Evolutionary conservation across 345 rosid species (phyloP), one percentile per base, ranked within the genome.

Genomic region (Anacardium occidentale): DNA sequence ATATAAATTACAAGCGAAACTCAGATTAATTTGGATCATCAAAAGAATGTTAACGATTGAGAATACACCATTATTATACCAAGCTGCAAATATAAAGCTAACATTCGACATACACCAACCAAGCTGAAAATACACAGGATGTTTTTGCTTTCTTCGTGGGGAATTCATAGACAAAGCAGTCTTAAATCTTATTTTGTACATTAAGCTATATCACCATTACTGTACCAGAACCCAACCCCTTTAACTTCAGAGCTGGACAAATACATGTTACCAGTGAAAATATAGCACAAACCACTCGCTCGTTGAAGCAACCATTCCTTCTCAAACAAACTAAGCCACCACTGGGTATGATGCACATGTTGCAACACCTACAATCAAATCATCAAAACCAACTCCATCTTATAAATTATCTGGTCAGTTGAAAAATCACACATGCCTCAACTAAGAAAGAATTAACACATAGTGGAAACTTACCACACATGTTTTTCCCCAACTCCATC

Each of bases 401-500:
- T n/a, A n/a, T n/a, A n/a, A n/a, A n/a, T n/a, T n/a, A n/a, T n/a
- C n/a, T n/a, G 21, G n/a, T n/a, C 37, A 62, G 69, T 22, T 24
- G 7, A 66, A 47, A 42, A 9, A 45, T 3, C 14, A 12, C 10
- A 20, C 52, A 32, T 63, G 7, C 21, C 2, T 18, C 42, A 3
- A 63, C 13, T 48, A 42, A 29, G 3, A 29, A 29, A 29, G 32
- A 29, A 29, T 29, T 29, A 3, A 29, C 22, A 29, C 26, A 45
- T 11, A 24, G 26, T 37, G 25, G 76, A 47, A 74, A 72, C 97
- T 85, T 79, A 94, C 98, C 98, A 73, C 98, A 89, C 98, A 92
- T 94, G 89, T 92, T 94, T 78, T 89, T 92, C 54, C 98, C 98
- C 85, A 88, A 26, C 75, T 89, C 96, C 96, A 92, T 92, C 88